phyloP scores from a whole-genome alignment of 2,329 filamentous ascomycete genomes.

The Trichophyton benhamiae region DNA sequence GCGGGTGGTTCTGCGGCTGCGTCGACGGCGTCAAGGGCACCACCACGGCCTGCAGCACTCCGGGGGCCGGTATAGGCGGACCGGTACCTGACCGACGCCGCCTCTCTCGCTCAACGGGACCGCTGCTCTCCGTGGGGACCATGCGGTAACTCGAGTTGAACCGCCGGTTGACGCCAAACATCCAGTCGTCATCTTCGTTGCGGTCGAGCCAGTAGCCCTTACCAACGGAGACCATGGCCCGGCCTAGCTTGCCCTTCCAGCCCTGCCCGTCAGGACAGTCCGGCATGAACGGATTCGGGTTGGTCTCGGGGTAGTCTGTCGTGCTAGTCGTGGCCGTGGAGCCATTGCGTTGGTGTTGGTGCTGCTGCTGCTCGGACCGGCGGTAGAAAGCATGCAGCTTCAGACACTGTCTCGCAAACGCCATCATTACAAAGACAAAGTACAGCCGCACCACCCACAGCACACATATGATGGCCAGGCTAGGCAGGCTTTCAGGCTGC shows the following conservation, averaged over 20 bases:
- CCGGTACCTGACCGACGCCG: conserved; percentile 51
- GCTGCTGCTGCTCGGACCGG: conserved; percentile 7
- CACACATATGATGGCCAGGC: conserved; percentile 60
- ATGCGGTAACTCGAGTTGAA: conserved; percentile 38
- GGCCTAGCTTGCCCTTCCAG: conserved; percentile 66
- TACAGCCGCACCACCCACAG: conserved; percentile 70
- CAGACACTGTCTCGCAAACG: conserved; percentile 66
- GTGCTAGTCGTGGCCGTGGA: conserved; percentile 32
- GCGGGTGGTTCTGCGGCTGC: neutral
- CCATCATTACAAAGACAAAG: conserved; percentile 71
- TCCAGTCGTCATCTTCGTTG: conserved; percentile 54
- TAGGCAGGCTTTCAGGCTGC: conserved; percentile 56
- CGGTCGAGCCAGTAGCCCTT: conserved; percentile 68
- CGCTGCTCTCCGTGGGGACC: conserved; percentile 30
- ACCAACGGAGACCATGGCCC: conserved; percentile 62
- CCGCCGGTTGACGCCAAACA: conserved; percentile 48
- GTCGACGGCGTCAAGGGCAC: neutral
- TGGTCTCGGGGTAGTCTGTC: conserved; percentile 24
- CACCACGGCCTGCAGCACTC: conserved; percentile 22
- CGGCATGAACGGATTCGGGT: conserved; percentile 56
- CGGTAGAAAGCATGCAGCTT: conserved; percentile 53
- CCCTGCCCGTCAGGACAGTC: conserved; percentile 64
- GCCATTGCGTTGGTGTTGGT: neutral
- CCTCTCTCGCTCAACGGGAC: conserved; percentile 45
- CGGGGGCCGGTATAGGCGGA: conserved; percentile 33